Evolutionary conservation across 495 filamentous ascomycete species (phyloP).

Genomic region (Aspergillus incahuasiensis): DNA sequence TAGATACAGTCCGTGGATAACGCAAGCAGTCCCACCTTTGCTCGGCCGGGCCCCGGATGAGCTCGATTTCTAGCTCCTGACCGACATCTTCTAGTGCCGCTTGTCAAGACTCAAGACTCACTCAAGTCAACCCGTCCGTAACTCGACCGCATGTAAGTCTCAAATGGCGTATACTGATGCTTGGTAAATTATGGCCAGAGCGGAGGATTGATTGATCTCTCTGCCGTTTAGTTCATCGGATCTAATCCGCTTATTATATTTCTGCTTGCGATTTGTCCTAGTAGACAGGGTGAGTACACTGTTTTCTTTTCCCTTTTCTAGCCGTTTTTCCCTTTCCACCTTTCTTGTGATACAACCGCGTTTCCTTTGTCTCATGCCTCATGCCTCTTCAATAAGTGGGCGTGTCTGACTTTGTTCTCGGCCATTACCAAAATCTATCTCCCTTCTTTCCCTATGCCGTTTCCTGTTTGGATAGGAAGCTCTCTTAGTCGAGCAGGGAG

Average conservation of each 20-base stretch:
- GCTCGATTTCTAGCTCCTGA: conserved; percentile 1
- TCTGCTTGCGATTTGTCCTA: neutral
- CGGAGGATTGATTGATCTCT: neutral
- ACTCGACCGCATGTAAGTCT: conserved; percentile 2
- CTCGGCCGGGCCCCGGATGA: neutral
- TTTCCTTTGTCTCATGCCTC: neutral
- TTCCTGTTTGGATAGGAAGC: neutral
- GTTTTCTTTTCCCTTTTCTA: neutral
- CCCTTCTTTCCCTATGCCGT: neutral
- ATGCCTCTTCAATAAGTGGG: neutral
- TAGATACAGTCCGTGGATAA: neutral
- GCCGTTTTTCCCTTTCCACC: neutral
- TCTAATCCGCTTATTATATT: neutral
- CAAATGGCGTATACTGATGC: neutral
- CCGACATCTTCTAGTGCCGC: neutral
- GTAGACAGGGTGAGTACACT: conserved; percentile 7
- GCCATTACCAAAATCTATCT: neutral
- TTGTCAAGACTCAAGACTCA: neutral
- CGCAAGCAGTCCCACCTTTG: conserved; percentile 2
- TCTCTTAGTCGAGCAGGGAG: neutral
- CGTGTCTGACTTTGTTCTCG: neutral
- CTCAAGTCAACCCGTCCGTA: neutral
- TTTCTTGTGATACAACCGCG: neutral
- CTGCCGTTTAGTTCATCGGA: neutral
- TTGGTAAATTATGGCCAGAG: neutral